Percentiles rank a stretch among this genome's conserved stretches.
Conservation (phyloP, 2,329 filamentous ascomycete genomes). For the Cladosporium oxysporum region DNA sequence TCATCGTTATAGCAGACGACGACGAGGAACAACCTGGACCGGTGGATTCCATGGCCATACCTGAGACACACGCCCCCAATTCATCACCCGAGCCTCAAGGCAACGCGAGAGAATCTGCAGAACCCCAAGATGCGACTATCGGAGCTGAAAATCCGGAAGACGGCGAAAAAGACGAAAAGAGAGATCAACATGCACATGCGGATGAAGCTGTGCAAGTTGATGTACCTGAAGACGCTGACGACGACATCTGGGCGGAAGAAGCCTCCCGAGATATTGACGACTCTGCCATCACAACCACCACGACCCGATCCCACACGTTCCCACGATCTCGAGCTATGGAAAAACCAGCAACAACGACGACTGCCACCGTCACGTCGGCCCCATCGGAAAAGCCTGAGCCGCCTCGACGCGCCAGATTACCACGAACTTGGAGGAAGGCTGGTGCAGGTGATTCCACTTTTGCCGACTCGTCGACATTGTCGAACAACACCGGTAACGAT, state of each 20-base stretch:
- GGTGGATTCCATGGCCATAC: neutral
- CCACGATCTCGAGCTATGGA: slow-evolving; percentile 31
- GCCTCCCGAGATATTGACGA: slow-evolving; percentile 42
- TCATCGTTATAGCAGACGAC: slow-evolving; percentile 13
- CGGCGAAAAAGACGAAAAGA: neutral
- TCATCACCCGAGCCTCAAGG: neutral
- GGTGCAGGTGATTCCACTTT: slow-evolving; percentile 42
- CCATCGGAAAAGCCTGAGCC: slow-evolving; percentile 32
- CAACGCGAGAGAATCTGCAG: neutral
- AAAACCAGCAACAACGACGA: slow-evolving; percentile 35
- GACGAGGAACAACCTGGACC: neutral
- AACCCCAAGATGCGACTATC: neutral
- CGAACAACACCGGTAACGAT: neutral
- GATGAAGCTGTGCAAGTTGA: slow-evolving; percentile 7
- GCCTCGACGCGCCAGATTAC: slow-evolving; percentile 43
- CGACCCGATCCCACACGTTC: neutral
- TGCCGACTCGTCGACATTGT: slow-evolving; percentile 38
- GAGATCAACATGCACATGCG: neutral
- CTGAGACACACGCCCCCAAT: neutral
- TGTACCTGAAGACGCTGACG: slow-evolving; percentile 17
- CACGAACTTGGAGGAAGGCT: slow-evolving; percentile 46
- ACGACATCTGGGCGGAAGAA: slow-evolving; percentile 52
- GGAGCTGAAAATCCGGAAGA: neutral
- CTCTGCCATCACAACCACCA: neutral
- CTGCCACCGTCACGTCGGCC: neutral